Evolutionary conservation across 75 land plant genomes (phyloP).

Genomic region (Azolla pinnata): DNA sequence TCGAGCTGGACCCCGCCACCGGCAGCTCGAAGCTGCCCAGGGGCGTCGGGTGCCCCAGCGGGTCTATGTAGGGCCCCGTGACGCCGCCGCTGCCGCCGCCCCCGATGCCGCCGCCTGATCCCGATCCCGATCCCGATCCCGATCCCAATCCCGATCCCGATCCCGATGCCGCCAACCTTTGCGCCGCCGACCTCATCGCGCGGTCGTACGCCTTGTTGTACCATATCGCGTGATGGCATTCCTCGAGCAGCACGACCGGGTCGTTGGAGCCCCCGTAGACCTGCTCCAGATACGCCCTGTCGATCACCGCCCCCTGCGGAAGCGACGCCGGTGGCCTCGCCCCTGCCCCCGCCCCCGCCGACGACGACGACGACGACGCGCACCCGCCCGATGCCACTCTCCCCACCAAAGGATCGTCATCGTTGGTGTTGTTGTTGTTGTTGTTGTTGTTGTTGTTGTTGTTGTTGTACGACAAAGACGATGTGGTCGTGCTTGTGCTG

Average conservation of each 20-base stretch:
- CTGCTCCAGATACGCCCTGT: not conserved
- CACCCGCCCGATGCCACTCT: not conserved
- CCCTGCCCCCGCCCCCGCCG: not conserved
- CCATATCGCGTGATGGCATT: not conserved
- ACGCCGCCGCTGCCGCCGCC: not conserved
- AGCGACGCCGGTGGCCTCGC: not conserved
- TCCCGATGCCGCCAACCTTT: not conserved
- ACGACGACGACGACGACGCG: not conserved
- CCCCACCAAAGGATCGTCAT: too few species aligned
- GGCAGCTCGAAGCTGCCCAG: not conserved
- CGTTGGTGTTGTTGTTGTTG: too few species aligned
- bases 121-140: too few species aligned
- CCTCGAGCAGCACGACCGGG: not conserved
- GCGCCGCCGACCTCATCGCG: not conserved
- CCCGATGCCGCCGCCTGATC: too few species aligned
- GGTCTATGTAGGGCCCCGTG: slow-evolving; percentile 1
- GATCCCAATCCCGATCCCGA: too few species aligned
- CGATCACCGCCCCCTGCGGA: not conserved
- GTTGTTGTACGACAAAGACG: too few species aligned
- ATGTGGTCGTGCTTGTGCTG: not conserved
- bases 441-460: too few species aligned
- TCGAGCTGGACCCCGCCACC: too few species aligned
- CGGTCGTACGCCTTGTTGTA: not conserved
- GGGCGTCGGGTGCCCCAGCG: slow-evolving; percentile 6
- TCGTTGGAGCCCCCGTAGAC: slow-evolving; percentile 4